Base-by-base conservation (phyloP, 495 filamentous ascomycete genomes). In the Aspergillus sparsus region DNA sequence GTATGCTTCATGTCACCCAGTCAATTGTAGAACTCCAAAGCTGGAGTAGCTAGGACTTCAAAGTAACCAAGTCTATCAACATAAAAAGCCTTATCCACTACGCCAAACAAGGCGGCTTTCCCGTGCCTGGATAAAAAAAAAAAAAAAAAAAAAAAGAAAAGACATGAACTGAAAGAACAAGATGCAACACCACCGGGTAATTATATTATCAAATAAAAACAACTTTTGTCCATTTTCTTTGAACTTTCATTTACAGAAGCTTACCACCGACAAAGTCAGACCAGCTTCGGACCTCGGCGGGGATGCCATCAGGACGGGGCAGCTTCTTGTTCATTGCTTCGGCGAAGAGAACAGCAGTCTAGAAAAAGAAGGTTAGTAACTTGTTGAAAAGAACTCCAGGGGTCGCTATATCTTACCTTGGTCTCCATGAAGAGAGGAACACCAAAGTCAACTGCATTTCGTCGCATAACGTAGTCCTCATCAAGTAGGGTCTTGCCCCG, bases 341-440 rank as follows among this genome's bases (percentile, higher is more conserved):
- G 55, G 94, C 92, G 69, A 97, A 98, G 65, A 98, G 88, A 50
- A 92, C 83, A 53, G 94, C 94, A 67, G 94, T 98, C 94, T 98
- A 62, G 31, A 58, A 62, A 31, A 62, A 16, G n/a, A 60, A 27
- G 1, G 12, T 65, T 70, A 60, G 62, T 27, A 42, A 44, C 44
- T 21, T 16, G 36, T 21, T 34, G 1, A 18, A 33, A 34, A 41
- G 7, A 46, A n/a, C 31, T 16, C 9, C 8, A n/a, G 6, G 16
- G 44, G 44, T 47, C 15, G 13, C 15, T 18, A 49, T 41, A 36
- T 76, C 87, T 81, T 80, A 97, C 93, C 89, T 94, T 95, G 18
- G 94, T 93, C 78, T 98, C 94, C 93, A 97, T 97, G 75, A 98
- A 98, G 61, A 98, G 80, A 39, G 94, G 94, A 21, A 98, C 92